phyloP scores from a whole-genome alignment of 495 filamentous ascomycete species.

The Halenospora varia region DNA sequence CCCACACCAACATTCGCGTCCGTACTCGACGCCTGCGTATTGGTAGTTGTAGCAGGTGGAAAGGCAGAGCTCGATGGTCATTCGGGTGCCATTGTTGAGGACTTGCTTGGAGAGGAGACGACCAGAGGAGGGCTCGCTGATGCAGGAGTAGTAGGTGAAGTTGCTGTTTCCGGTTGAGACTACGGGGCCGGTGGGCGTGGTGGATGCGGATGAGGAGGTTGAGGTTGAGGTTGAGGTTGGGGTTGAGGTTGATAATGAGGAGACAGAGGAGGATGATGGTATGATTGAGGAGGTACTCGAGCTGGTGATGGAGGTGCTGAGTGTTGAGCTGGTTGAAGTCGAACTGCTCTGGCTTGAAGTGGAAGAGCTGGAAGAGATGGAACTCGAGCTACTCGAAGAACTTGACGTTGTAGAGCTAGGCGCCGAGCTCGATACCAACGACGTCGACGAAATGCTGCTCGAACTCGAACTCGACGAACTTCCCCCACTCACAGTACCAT shows the following conservation, averaged over 20 bases:
- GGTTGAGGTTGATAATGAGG: not conserved
- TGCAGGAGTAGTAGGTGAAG: conserved; percentile 28
- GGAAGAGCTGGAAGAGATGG: not conserved
- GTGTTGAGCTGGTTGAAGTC: not conserved
- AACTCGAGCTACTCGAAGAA: not conserved
- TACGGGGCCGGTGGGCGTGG: not conserved
- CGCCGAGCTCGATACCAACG: too few species aligned
- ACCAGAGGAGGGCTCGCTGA: conserved; percentile 22
- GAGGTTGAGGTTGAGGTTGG: conserved; percentile 4
- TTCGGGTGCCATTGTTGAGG: conserved; percentile 17
- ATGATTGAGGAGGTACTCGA: not conserved
- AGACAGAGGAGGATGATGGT: not conserved
- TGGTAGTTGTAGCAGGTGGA: not conserved
- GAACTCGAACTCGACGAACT: too few species aligned
- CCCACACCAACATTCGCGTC: conserved; percentile 15
- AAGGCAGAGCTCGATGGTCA: conserved; percentile 24
- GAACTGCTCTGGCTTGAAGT: not conserved
- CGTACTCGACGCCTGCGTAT: conserved; percentile 10
- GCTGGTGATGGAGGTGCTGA: not conserved
- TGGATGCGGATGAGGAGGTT: not conserved
- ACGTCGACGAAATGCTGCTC: too few species aligned
- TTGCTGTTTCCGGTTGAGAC: conserved; percentile 22
- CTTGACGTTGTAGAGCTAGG: too few species aligned
- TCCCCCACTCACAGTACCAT: too few species aligned
- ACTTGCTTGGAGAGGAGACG: conserved; percentile 20